Percentiles rank a stretch among this genome's conserved stretches.
These are phyloP conservation scores for Diaporthe sp. DNA, from an alignment of 2,329 filamentous ascomycete genomes.

Conservation along the genomic window DNA sequence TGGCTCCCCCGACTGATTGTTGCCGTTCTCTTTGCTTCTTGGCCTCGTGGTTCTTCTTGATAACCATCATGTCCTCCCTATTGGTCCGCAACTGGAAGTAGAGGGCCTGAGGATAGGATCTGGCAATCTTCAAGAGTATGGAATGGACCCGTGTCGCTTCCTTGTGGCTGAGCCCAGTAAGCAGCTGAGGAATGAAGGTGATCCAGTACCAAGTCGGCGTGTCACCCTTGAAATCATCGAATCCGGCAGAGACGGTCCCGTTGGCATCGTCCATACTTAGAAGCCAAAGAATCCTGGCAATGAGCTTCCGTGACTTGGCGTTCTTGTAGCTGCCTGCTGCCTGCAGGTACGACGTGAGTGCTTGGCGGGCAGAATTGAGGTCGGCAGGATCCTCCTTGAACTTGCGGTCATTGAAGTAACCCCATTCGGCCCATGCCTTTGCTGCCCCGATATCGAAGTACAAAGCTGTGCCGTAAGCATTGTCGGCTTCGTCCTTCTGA, in stretches of 20 bases:
- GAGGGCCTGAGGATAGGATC: slow-evolving; percentile 93
- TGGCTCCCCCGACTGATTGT: slow-evolving; percentile 61
- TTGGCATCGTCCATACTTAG: slow-evolving; percentile 93
- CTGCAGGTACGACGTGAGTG: slow-evolving; percentile 95
- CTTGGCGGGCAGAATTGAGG: slow-evolving; percentile 87
- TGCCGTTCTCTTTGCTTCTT: slow-evolving; percentile 71
- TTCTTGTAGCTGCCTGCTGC: slow-evolving; percentile 98
- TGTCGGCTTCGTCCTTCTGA: slow-evolving; percentile 91
- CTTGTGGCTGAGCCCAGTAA: slow-evolving; percentile 91
- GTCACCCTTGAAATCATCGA: slow-evolving; percentile 97
- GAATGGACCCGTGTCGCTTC: slow-evolving; percentile 89
- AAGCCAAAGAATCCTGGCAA: slow-evolving; percentile 94
- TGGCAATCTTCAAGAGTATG: slow-evolving; percentile 93
- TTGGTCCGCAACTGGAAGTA: slow-evolving; percentile 97
- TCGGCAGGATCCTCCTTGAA: slow-evolving; percentile 93
- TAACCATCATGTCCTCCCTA: slow-evolving; percentile 91
- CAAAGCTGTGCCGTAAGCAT: slow-evolving; percentile 93
- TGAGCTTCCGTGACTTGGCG: slow-evolving; percentile 92
- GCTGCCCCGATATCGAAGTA: slow-evolving; percentile 96
- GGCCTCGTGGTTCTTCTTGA: slow-evolving; percentile 88
- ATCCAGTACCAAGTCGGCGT: slow-evolving; percentile 99
- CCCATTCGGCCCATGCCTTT: slow-evolving; percentile 99
- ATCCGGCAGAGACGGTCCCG: slow-evolving; percentile 85
- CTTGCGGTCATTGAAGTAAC: slow-evolving; percentile 95
- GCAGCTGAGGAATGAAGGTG: slow-evolving; percentile 95